phyloP scores from a whole-genome alignment of 371 early-diverging fungal species.

The Fennellomyces sp. region DNA sequence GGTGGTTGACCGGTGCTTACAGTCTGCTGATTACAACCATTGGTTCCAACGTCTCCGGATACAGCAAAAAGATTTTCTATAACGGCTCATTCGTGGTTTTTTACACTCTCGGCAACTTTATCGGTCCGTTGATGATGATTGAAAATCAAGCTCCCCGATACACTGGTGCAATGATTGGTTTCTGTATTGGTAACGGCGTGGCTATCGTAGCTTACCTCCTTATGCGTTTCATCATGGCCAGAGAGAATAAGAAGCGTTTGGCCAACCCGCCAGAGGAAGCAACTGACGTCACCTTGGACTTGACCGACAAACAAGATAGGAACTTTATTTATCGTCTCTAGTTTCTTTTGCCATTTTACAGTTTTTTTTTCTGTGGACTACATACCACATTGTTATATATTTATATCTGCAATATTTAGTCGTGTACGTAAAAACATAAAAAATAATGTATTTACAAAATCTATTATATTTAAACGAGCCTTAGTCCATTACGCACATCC shows the following conservation, averaged over 20 bases:
- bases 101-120: conserved; percentile 15
- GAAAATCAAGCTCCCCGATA: conserved; percentile 17
- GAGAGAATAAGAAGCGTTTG: conserved; percentile 14
- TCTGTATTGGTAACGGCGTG: conserved; percentile 25
- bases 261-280: conserved; percentile 9
- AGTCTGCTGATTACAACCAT: conserved; percentile 18
- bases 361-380: no score
- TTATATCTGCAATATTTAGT: no score
- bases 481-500: no score
- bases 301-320: conserved; percentile 35
- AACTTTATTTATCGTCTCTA: no score
- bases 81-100: conserved; percentile 19
- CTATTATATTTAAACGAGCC: no score
- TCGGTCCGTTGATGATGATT: not conserved
- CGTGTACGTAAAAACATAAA: no score
- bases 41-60: conserved; percentile 26
- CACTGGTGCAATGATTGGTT: conserved; percentile 28
- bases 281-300: conserved; percentile 26
- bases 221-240: conserved; percentile 20
- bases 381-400: no score
- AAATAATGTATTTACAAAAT: no score
- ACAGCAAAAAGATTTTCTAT: conserved; percentile 34
- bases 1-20: conserved; percentile 19
- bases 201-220: conserved; percentile 22
- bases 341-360: no score